Percentiles rank a stretch among this genome's conserved stretches.
Evolutionary conservation across 306 rosid genomes (phyloP).

Genomic region (Amphicarpaea edgeworthii): DNA sequence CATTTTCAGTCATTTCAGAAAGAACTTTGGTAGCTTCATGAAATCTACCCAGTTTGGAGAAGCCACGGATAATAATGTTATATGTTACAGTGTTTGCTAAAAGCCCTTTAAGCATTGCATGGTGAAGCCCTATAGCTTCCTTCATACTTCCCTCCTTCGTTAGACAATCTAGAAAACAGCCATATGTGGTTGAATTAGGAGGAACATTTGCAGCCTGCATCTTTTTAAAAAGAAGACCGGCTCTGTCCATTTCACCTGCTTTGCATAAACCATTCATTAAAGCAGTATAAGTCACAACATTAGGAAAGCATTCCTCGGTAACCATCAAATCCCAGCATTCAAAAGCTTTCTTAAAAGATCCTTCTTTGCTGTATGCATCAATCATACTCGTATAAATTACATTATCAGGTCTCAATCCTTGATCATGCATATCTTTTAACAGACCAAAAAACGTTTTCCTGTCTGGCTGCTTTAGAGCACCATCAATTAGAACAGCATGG

Average conservation of each 20-base stretch:
- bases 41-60: constrained; percentile 81
- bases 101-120: constrained; percentile 69
- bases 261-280: constrained; percentile 86
- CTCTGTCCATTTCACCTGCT: constrained; percentile 74
- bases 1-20: constrained; percentile 66
- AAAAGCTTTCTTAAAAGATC: constrained; percentile 67
- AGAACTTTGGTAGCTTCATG: constrained; percentile 74
- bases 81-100: constrained; percentile 78
- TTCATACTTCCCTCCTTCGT: constrained; percentile 77
- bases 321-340: constrained; percentile 81
- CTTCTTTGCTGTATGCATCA: constrained; percentile 74
- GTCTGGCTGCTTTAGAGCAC: constrained; percentile 72
- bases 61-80: constrained; percentile 85
- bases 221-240: constrained; percentile 67
- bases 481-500: constrained; percentile 76
- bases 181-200: constrained; percentile 82
- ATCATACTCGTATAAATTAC: constrained; percentile 88
- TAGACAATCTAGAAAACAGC: constrained; percentile 80
- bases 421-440: constrained; percentile 70
- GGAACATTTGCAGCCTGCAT: constrained; percentile 58
- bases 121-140: constrained; percentile 79
- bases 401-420: constrained; percentile 76
- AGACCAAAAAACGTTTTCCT: constrained; percentile 59
- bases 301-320: constrained; percentile 76
- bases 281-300: constrained; percentile 81